Base-by-base conservation (phyloP, 352 stramenopile species). In the Aphanomyces cochlioides region DNA sequence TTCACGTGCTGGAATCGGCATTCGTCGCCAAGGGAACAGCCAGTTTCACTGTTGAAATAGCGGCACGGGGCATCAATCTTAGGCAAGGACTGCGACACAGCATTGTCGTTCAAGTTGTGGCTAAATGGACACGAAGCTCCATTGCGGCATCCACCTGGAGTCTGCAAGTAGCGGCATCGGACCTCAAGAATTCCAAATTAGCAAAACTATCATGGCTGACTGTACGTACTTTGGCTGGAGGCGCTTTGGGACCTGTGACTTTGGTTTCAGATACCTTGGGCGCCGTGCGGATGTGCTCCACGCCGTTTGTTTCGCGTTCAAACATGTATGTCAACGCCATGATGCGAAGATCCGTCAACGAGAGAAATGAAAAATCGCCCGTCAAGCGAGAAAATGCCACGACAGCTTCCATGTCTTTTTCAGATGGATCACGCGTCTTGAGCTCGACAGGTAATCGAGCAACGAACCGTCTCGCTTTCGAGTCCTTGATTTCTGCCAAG, bases 281-380 rank as follows among this genome's bases (percentile, higher is more conserved):
- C 34, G 75, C 87, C n/a, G 81, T 84, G 61, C 87, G 84, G 41
- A 96, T 65, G 63, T 95, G 87, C 17, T 81, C 79, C 0, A 68
- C 59, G 56, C 85, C 87, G 64, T 93, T 90, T 7, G 78, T 72
- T 69, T 96, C 88, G 2, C 81, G 75, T 66, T 96, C 88, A 28
- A 96, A 72, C 80, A 93, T 90, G 73, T 94, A 96, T 37, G 85
- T 84, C 73, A 96, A 73, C 67, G 88, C 87, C 87, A 96, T 93
- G 73, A 96, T 83, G 65, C 87, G 85, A 76, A 95, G 66, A 79
- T 96, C 88, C 53, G 85, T 89, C 37, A 93, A 84, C 69, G 87
- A 95, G 12, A 96, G 78, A 74, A 84, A 88, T 12, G 81, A 76
- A 73, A 94, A 95, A 74, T 96, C 88, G 50, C 88, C 88, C 15